These are phyloP conservation scores for Russula ochroleuca DNA, from an alignment of 768 basidiomycete species.

Conservation along the genomic window DNA sequence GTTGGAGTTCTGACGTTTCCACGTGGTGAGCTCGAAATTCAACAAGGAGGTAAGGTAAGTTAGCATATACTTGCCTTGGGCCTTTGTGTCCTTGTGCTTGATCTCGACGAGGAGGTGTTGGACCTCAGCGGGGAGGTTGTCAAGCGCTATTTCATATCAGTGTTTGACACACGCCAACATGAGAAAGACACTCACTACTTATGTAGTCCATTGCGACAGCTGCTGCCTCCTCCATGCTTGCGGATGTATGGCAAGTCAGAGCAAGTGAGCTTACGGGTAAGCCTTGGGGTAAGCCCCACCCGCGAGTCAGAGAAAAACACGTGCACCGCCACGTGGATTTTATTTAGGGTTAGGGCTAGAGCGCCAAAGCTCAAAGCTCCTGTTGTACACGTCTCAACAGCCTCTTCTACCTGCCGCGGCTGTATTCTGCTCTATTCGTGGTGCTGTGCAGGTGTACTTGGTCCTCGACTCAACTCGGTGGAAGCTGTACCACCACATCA, in stretches of 20 bases:
- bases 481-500: constrained; percentile 28
- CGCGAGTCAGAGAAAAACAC: not conserved
- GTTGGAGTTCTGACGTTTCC: constrained; percentile 37
- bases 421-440: constrained; percentile 2
- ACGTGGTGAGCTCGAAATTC: not conserved
- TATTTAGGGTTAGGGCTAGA: no score
- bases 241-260: not conserved
- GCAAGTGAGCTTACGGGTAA: no score
- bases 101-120: constrained; percentile 48
- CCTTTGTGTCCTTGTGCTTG: constrained; percentile 41
- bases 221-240: constrained; percentile 45
- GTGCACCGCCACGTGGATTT: no score
- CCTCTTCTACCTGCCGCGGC: not conserved
- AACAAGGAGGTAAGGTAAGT: no score
- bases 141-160: constrained; percentile 38
- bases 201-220: constrained; percentile 48
- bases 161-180: not conserved
- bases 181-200: constrained; percentile 37
- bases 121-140: constrained; percentile 48
- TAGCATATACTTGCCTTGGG: constrained; percentile 36
- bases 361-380: no score
- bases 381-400: no score
- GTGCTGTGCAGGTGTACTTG: constrained; percentile 18
- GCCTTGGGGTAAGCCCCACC: no score
- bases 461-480: constrained; percentile 16